phyloP scores from a whole-genome alignment of 2,329 filamentous ascomycete genomes.

The Didymella exigua region DNA sequence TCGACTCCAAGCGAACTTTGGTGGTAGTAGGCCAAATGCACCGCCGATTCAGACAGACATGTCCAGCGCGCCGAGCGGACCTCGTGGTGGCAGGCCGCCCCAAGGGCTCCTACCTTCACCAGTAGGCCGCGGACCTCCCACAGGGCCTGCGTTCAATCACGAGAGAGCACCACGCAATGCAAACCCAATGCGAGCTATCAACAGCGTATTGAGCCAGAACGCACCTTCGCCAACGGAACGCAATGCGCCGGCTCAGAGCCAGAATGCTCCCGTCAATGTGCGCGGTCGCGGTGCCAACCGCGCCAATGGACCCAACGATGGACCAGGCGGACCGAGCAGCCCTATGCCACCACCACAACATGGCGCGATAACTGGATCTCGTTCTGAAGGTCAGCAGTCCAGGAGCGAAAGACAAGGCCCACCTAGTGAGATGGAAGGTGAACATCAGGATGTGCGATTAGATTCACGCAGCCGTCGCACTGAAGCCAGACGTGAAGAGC shows the following conservation, averaged over 20 bases:
- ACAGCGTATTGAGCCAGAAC: constrained; percentile 38
- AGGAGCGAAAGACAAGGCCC: constrained; percentile 29
- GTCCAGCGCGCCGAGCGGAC: constrained; percentile 43
- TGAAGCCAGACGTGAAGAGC: constrained; percentile 38
- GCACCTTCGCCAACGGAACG: constrained; percentile 28
- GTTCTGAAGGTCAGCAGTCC: constrained; percentile 29
- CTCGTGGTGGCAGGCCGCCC: constrained; percentile 36
- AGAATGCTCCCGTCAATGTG: constrained; percentile 31
- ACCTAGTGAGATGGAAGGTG: constrained; percentile 24
- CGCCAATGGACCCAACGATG: constrained; percentile 29
- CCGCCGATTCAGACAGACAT: constrained; percentile 42
- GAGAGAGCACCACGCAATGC: constrained; percentile 35
- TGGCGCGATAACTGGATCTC: constrained; percentile 29
- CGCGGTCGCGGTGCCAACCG: constrained; percentile 42
- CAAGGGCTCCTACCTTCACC: constrained; percentile 37
- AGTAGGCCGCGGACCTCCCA: constrained; percentile 39
- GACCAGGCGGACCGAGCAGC: constrained; percentile 21
- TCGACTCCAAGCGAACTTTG: constrained; percentile 49
- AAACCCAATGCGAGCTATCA: constrained; percentile 34
- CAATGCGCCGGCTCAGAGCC: constrained; percentile 19
- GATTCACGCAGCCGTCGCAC: constrained; percentile 36
- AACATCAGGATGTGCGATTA: constrained; percentile 32
- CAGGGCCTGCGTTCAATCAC: constrained; percentile 38
- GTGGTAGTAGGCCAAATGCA: constrained; percentile 4
- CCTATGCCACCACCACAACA: constrained; percentile 36